Percentiles rank a stretch among this genome's conserved stretches.
Evolutionary conservation across 768 basidiomycete species (phyloP).

Genomic region (Panaeolus cyanescens): DNA sequence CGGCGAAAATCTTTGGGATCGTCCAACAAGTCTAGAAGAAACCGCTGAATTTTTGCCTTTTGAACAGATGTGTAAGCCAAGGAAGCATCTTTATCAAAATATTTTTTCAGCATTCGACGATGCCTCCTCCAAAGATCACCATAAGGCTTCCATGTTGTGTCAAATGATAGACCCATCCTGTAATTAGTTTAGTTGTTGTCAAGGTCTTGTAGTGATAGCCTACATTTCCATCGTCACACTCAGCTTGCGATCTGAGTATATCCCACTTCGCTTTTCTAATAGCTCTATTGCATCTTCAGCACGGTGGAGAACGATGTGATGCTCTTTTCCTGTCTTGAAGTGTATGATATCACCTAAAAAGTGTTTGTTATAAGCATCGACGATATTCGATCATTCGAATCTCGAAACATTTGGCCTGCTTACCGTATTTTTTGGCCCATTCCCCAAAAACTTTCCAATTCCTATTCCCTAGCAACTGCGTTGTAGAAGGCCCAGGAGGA

Average conservation of each 20-base stretch:
- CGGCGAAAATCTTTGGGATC: slow-evolving; percentile 7
- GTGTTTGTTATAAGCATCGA: neutral
- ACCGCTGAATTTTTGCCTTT: slow-evolving; percentile 20
- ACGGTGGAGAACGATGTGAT: slow-evolving; percentile 24
- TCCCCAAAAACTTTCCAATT: neutral
- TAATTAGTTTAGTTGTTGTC: neutral
- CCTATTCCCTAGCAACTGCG: neutral
- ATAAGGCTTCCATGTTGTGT: slow-evolving; percentile 27
- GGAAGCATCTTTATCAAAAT: slow-evolving; percentile 22
- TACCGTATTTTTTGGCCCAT: slow-evolving; percentile 4
- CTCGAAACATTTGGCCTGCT: no score
- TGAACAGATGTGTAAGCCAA: slow-evolving; percentile 21
- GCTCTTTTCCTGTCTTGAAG: slow-evolving; percentile 16
- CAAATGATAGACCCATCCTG: slow-evolving; percentile 36
- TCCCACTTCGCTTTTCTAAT: slow-evolving; percentile 22
- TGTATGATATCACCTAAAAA: slow-evolving; percentile 20
- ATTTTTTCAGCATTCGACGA: slow-evolving; percentile 28
- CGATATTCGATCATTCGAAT: no score
- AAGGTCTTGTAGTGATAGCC: slow-evolving; percentile 2
- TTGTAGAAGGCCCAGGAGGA: neutral
- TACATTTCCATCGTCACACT: slow-evolving; percentile 22
- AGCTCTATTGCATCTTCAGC: slow-evolving; percentile 21
- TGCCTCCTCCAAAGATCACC: slow-evolving; percentile 30
- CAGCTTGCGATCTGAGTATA: slow-evolving; percentile 24
- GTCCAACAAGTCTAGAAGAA: slow-evolving; percentile 12